These are phyloP conservation scores for Boletus tylopilopsis DNA, from an alignment of 768 basidiomycete genomes.

Conservation along the genomic window DNA sequence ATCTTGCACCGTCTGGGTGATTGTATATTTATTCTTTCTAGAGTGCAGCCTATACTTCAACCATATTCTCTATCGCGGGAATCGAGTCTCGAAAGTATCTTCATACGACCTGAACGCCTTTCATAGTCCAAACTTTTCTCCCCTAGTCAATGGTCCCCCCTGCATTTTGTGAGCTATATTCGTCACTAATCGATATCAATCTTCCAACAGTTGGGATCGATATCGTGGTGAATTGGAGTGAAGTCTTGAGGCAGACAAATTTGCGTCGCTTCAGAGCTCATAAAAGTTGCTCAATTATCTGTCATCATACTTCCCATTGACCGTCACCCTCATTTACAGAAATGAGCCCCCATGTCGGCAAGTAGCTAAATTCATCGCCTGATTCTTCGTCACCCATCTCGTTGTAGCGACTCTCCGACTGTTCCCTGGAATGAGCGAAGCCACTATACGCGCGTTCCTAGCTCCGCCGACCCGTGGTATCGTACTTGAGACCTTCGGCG, in stretches of 20 bases:
- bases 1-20: not conserved
- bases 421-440: slow-evolving; percentile 81
- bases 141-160: slow-evolving; percentile 68
- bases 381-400: slow-evolving; percentile 11
- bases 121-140: slow-evolving; percentile 77
- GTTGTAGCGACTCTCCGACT: slow-evolving; percentile 72
- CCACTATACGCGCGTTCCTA: slow-evolving; percentile 74
- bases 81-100: slow-evolving; percentile 77
- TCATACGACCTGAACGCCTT: slow-evolving; percentile 84
- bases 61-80: slow-evolving; percentile 82
- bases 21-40: slow-evolving; percentile 25
- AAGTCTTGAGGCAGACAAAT: slow-evolving; percentile 79
- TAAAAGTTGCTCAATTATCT: slow-evolving; percentile 46
- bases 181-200: slow-evolving; percentile 5
- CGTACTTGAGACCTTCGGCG: slow-evolving; percentile 88
- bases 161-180: not conserved
- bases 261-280: slow-evolving; percentile 77
- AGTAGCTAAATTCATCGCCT: slow-evolving; percentile 23
- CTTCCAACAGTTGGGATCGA: slow-evolving; percentile 72
- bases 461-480: slow-evolving; percentile 73
- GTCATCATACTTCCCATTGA: slow-evolving; percentile 9
- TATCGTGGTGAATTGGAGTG: slow-evolving; percentile 84
- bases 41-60: slow-evolving; percentile 90
- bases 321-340: slow-evolving; percentile 36
- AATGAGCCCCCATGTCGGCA: slow-evolving; percentile 80